Evolutionary conservation across 306 rosid species (phyloP).

Genomic region (Luffa acutangula): DNA sequence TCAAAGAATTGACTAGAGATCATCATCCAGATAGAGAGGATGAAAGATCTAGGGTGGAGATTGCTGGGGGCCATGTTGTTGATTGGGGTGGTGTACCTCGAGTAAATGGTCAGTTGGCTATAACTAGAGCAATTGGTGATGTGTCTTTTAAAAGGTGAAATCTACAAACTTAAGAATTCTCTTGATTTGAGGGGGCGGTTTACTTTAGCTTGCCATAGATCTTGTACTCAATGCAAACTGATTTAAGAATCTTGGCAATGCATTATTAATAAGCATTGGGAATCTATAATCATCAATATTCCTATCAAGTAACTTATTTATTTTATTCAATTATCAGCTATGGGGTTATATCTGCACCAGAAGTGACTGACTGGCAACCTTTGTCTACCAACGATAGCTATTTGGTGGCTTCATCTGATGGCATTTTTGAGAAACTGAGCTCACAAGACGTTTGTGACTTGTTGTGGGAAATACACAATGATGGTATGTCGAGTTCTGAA

Average conservation of each 20-base stretch:
- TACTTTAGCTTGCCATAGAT: not conserved
- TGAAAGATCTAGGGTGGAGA: constrained; percentile 81
- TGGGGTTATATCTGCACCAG: constrained; percentile 90
- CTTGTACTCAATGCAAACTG: not conserved
- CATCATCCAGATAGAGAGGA: constrained; percentile 92
- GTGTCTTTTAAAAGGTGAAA: constrained; percentile 67
- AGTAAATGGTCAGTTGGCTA: constrained; percentile 84
- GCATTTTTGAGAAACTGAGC: constrained; percentile 80
- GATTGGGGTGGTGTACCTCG: constrained; percentile 85
- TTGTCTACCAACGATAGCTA: constrained; percentile 77
- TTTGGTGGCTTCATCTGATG: constrained; percentile 94
- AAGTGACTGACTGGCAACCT: constrained; percentile 87
- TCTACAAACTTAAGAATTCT: constrained; percentile 3
- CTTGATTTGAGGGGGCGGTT: not conserved
- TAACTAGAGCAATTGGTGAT: constrained; percentile 86
- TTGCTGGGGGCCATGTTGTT: constrained; percentile 86
- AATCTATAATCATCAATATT: not conserved
- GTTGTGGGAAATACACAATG: constrained; percentile 57
- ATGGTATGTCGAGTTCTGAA: constrained; percentile 27
- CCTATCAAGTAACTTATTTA: not conserved
- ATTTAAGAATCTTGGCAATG: not conserved
- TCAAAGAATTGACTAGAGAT: constrained; percentile 85
- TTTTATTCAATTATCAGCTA: constrained; percentile 14
- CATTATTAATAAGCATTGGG: not conserved
- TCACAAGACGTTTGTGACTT: constrained; percentile 86